Base-by-base conservation (phyloP, 306 rosid genomes). In the Quercus dentata region DNA sequence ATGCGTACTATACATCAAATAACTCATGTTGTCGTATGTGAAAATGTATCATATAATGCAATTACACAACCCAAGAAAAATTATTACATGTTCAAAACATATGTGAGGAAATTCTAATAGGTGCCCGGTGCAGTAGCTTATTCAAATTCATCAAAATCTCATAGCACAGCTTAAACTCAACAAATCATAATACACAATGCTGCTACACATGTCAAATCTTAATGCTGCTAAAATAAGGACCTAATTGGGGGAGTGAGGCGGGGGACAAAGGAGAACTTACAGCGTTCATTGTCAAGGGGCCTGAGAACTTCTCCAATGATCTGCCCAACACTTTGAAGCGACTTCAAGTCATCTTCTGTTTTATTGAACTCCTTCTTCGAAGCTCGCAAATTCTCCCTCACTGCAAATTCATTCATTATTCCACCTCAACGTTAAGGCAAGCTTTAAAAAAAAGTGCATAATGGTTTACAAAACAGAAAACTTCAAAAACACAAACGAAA, bases 311-410 rank as follows among this genome's bases (percentile, higher is more conserved):
- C 99, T 44, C 99, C 99, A 2, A 96, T 89, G 41, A 91, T 88
- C 90, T 93, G 98, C 21, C 98, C 99, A 81, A 93, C 98, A 63
- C 97, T 91, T 80, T 96, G 98, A 78, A 96, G 94, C 20, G 98
- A 96, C 91, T 93, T 91, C 93, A 96, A 87, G 83, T 96, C 99
- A 83, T 93, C 98, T 86, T 93, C 99, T n/a, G 99, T 93, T 83
- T 91, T 96, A 81, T 88, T 89, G 84, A 90, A 96, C 82, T 93
- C 99, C 75, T 90, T 90, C 92, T 90, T 96, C 0, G 97, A 82
- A 72, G 75, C 89, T 71, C 94, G 87, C 82, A 90, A 80, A 49
- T 90, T 91, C 82, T 93, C 98, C 87, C 92, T 86, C 63, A 90
- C 99, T 96, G 97, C 76, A 86, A 56, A 61, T 76, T 84, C 56